phyloP scores from a whole-genome alignment of 2,329 filamentous ascomycete species.

The Aspergillus niger region DNA sequence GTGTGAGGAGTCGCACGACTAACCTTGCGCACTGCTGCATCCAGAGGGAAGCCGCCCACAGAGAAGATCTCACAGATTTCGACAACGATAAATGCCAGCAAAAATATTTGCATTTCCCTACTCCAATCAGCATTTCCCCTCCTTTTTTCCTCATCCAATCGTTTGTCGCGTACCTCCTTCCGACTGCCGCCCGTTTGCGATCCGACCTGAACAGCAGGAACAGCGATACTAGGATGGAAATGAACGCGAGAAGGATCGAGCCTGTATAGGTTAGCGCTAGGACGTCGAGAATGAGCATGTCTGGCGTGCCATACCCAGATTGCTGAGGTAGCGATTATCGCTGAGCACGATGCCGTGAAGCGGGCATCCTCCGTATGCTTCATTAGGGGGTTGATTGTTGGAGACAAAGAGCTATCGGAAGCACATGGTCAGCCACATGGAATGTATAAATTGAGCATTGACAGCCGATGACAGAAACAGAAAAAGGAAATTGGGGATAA shows the following conservation, averaged over 20 bases:
- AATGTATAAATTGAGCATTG: slow-evolving; percentile 3
- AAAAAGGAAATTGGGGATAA: slow-evolving; percentile 4
- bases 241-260: slow-evolving; percentile 79
- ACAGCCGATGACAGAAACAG: background rate
- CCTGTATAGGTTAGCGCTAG: slow-evolving; percentile 52
- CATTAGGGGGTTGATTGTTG: slow-evolving; percentile 60
- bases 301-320: slow-evolving; percentile 66
- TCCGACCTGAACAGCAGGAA: slow-evolving; percentile 80
- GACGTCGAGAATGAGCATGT: background rate
- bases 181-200: slow-evolving; percentile 88
- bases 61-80: slow-evolving; percentile 97
- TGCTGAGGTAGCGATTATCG: slow-evolving; percentile 68
- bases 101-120: slow-evolving; percentile 96
- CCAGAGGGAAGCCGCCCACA: slow-evolving; percentile 82
- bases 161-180: slow-evolving; percentile 68
- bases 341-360: slow-evolving; percentile 74
- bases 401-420: slow-evolving; percentile 63
- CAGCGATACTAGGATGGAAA: slow-evolving; percentile 69
- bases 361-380: slow-evolving; percentile 69
- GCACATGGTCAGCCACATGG: slow-evolving; percentile 20
- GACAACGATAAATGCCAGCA: slow-evolving; percentile 81
- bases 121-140: slow-evolving; percentile 16
- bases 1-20: slow-evolving; percentile 44
- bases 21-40: slow-evolving; percentile 66
- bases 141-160: background rate